Evolutionary conservation across 2,329 filamentous ascomycete genomes (phyloP).

Genomic region (Pyrenophora seminiperda): DNA sequence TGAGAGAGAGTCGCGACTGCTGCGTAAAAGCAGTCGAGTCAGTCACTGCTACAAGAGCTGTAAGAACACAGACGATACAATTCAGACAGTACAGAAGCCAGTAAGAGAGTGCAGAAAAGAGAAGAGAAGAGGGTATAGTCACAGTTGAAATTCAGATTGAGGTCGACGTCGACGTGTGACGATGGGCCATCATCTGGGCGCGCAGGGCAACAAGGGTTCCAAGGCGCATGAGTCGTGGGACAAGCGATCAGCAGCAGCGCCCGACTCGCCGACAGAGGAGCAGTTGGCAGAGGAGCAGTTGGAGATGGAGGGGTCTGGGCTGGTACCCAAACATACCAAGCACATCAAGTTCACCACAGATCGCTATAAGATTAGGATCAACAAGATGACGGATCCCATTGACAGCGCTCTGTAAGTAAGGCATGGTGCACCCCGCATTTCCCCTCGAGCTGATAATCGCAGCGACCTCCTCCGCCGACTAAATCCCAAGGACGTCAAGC

Average conservation of each 20-base stretch:
- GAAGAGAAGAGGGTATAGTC: too few species aligned
- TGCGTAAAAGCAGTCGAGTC: neutral
- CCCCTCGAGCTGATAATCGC: conserved; percentile 23
- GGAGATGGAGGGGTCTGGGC: conserved; percentile 27
- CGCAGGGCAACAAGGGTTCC: conserved; percentile 3
- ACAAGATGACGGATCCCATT: conserved; percentile 46
- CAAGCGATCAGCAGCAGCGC: conserved; percentile 11
- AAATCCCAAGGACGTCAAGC: conserved; percentile 88
- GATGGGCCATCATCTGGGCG: conserved; percentile 15
- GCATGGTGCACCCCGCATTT: neutral
- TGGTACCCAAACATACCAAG: conserved; percentile 21
- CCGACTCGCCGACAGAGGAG: conserved; percentile 23
- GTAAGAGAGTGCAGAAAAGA: neutral
- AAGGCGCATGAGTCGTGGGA: conserved; percentile 29
- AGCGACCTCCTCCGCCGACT: conserved; percentile 98
- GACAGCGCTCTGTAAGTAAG: conserved; percentile 80
- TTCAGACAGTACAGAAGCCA: neutral
- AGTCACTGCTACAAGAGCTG: neutral
- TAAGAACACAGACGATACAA: too few species aligned
- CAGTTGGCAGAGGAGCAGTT: conserved; percentile 14
- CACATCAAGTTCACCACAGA: conserved; percentile 23
- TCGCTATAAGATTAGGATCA: conserved; percentile 3
- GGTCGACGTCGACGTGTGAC: conserved; percentile 18
- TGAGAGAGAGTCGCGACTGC: conserved; percentile 4
- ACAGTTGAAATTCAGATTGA: too few species aligned